phyloP scores from a whole-genome alignment of 345 rosid species.

The Jatropha curcas region DNA sequence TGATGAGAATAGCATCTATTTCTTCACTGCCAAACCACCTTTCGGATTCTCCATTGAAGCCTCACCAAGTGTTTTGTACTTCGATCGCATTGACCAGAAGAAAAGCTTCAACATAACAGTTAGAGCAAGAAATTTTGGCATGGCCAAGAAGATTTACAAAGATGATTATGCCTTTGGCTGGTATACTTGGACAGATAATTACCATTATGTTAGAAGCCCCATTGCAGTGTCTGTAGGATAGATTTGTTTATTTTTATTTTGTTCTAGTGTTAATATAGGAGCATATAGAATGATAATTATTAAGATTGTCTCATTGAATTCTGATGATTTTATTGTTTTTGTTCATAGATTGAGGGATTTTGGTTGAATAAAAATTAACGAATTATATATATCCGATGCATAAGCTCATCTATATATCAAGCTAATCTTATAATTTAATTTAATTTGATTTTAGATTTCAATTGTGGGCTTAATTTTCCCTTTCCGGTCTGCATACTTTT shows the following conservation, averaged over 20 bases:
- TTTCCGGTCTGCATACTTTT: too few relatives aligned
- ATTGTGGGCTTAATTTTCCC: too few relatives aligned
- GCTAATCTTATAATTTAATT: too few relatives aligned
- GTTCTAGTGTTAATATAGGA: background rate
- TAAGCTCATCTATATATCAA: too few relatives aligned
- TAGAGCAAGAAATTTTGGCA: background rate
- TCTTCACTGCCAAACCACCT: slow-evolving; percentile 45
- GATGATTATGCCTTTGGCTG: slow-evolving; percentile 65
- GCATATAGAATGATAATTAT: background rate
- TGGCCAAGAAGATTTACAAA: slow-evolving; percentile 15
- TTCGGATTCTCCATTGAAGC: slow-evolving; percentile 46
- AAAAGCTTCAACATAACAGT: slow-evolving; percentile 52
- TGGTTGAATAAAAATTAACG: too few relatives aligned
- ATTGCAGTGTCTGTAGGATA: slow-evolving; percentile 55
- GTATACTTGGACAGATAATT: slow-evolving; percentile 64
- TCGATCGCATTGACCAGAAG: slow-evolving; percentile 49
- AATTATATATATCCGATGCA: too few relatives aligned
- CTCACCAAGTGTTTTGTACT: slow-evolving; percentile 47
- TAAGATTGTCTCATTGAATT: too few relatives aligned
- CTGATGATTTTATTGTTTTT: background rate
- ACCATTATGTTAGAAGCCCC: slow-evolving; percentile 67
- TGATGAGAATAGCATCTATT: slow-evolving; percentile 36
- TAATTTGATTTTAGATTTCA: too few relatives aligned
- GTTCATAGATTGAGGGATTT: too few relatives aligned
- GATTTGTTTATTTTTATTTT: background rate